These are phyloP conservation scores for Hyphopichia homilentoma DNA, from an alignment of 805 yeast genomes.

Conservation along the genomic window DNA sequence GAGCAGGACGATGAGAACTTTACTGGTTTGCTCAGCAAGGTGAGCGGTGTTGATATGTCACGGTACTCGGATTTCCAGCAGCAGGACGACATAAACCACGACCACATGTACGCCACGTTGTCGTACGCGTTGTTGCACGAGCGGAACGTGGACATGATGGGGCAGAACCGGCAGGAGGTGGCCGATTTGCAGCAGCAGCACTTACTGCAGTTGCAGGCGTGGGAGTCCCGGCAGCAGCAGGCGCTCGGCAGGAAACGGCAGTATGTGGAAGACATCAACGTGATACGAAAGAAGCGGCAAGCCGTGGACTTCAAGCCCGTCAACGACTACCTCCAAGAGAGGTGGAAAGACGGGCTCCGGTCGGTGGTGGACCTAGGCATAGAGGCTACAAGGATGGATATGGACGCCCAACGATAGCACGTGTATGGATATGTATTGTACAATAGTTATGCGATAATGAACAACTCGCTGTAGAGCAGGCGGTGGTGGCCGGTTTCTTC, in stretches of 20 bases:
- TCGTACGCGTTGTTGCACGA: constrained; percentile 39
- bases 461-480: not conserved
- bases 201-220: constrained; percentile 19
- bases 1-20: constrained; percentile 16
- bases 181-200: constrained; percentile 30
- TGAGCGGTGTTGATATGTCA: constrained; percentile 29
- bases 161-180: constrained; percentile 34
- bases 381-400: constrained; percentile 18
- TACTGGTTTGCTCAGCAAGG: constrained; percentile 14
- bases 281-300: constrained; percentile 42
- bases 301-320: constrained; percentile 38
- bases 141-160: constrained; percentile 34
- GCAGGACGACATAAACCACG: constrained; percentile 13
- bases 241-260: constrained; percentile 36
- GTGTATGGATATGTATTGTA: too few species aligned
- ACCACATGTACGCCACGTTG: constrained; percentile 31
- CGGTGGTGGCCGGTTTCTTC: not conserved
- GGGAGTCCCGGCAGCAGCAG: constrained; percentile 15
- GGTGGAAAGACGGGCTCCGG: constrained; percentile 50
- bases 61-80: constrained; percentile 24
- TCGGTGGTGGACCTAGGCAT: constrained; percentile 32
- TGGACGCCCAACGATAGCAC: constrained; percentile 5
- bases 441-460: too few species aligned
- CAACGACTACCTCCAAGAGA: constrained; percentile 39
- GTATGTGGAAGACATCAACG: constrained; percentile 40